A percentile compares a stretch with the other conserved stretches of the same genome.
phyloP scores from a whole-genome alignment of 1,139 yeast species.

The Pichia cactophila region DNA sequence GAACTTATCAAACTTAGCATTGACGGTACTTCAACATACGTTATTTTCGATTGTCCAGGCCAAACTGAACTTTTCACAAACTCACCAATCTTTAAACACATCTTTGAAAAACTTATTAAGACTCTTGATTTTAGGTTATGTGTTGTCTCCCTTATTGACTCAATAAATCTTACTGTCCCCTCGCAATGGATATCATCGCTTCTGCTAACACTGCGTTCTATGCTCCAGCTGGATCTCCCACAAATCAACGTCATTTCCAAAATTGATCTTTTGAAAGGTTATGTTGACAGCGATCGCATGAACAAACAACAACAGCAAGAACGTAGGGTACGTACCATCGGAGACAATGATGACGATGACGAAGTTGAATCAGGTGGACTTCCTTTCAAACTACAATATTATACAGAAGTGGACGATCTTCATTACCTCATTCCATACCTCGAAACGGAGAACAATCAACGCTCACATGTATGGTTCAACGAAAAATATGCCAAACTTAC shows the following conservation, averaged over 20 bases:
- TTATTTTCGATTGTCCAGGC: conserved; percentile 95
- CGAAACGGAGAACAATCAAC: conserved; percentile 52
- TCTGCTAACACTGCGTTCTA: conserved; percentile 74
- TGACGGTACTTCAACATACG: conserved; percentile 51
- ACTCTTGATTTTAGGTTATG: conserved; percentile 65
- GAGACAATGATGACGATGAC: conserved; percentile 4
- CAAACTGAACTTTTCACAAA: conserved; percentile 95
- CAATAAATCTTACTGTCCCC: conserved; percentile 78
- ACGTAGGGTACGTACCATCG: neutral
- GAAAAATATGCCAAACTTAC: conserved; percentile 59
- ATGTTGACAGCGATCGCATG: conserved; percentile 32
- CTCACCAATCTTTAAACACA: conserved; percentile 68
- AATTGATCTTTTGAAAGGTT: conserved; percentile 69
- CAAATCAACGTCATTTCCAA: conserved; percentile 89
- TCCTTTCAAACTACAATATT: conserved; percentile 74
- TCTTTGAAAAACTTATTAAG: conserved; percentile 66
- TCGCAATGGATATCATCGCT: conserved; percentile 86
- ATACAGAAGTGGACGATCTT: conserved; percentile 88
- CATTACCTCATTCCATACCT: conserved; percentile 59
- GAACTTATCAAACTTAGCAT: conserved; percentile 39
- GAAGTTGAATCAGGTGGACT: conserved; percentile 28
- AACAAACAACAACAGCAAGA: conserved; percentile 16
- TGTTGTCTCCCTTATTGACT: conserved; percentile 82
- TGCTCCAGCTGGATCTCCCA: conserved; percentile 89
- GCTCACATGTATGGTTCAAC: conserved; percentile 24